phyloP scores from a whole-genome alignment of 371 early-diverging fungal species.

The Mucor piriformis region DNA sequence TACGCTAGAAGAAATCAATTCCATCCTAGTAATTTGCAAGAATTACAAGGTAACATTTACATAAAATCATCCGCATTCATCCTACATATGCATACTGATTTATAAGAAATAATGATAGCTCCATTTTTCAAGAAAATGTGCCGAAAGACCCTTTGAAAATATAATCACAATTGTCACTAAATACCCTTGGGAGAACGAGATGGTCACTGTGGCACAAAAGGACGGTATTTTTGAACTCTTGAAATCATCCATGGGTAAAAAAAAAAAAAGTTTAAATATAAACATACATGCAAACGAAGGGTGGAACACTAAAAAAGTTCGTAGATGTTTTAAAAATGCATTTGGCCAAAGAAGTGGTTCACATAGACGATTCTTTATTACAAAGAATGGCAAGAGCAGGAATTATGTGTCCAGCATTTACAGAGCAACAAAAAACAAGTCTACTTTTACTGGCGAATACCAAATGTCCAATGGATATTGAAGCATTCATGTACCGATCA shows the following conservation, averaged over 20 bases:
- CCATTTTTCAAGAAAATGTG: slow-evolving; percentile 1
- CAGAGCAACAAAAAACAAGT: not conserved
- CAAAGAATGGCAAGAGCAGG: not conserved
- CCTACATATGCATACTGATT: not conserved
- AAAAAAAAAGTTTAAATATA: not conserved
- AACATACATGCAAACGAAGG: not conserved
- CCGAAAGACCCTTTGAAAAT: slow-evolving; percentile 4
- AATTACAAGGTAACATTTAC: not conserved
- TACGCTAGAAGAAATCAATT: not conserved
- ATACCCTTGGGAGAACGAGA: not conserved
- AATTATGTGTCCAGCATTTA: not conserved
- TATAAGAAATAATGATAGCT: not conserved
- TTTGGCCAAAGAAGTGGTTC: not conserved
- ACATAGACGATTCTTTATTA: not conserved
- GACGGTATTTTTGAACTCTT: not conserved
- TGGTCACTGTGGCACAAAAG: not conserved
- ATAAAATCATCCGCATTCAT: not conserved
- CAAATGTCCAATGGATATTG: not conserved
- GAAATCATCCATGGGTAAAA: not conserved
- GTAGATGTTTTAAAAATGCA: not conserved
- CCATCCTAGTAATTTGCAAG: not conserved
- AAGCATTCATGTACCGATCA: not conserved
- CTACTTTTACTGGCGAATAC: not conserved
- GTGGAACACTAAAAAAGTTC: not conserved
- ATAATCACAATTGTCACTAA: not conserved